Evolutionary conservation across 805 yeast species (phyloP), one percentile per base, ranked within the genome.

Genomic region (Saccharomyces kudriavzevii): DNA sequence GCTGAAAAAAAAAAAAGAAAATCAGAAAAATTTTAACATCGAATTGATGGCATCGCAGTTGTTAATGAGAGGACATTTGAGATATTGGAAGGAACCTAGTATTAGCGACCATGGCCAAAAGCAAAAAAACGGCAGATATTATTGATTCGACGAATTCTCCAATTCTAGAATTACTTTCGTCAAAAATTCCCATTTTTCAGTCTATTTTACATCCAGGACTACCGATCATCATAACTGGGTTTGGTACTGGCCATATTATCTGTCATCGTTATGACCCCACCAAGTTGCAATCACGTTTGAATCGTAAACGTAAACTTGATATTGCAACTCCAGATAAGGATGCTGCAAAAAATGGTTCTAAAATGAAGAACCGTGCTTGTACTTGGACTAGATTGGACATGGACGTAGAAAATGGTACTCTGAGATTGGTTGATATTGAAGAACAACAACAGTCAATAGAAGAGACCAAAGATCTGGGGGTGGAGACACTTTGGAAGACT

Each of bases 231-330:
- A 78, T 82, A 0, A 72, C 84, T 10, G 97, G 97, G 0, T 72
- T 87, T n/a, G 94, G 89, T 0, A 81, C 89, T 1, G 98, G 98
- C 1, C 83, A 83, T 61, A 79, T 90, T 0, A 78, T 74, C 56
- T 77, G 89, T 54, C 74, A 81, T 50, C 68, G 72, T 45, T 91
- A 90, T 60, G 78, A 83, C 54, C 75, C 77, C 0, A 77, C 73
- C 1, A 59, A 61, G 40, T 70, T 84, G 25, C 78, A 67, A 60
- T 49, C 61, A 48, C 50, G 63, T 25, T 64, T 70, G 24, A 57
- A 64, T 22, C 29, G 40, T 11, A 54, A 29, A 40, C 52, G 50
- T 28, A 49, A 24, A 35, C 20, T 35, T 35, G 43, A 35, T 4
- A 20, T 4, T 35, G 43, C 43, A 17, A 20, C 13, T 4, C 3